Conservation (phyloP, 2,329 filamentous ascomycete species). For the Penicillium sp. region DNA sequence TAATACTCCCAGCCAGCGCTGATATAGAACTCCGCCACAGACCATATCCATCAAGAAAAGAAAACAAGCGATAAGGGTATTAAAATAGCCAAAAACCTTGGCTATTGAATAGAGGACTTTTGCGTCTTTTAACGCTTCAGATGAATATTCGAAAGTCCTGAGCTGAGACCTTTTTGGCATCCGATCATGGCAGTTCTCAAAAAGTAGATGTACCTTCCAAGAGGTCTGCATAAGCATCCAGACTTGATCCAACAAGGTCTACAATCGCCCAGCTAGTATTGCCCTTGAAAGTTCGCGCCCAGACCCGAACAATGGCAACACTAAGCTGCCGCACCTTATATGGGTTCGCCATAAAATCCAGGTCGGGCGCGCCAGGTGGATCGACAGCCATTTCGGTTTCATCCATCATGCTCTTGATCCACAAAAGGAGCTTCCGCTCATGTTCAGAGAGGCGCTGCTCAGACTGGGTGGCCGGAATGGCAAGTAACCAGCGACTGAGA, state of each 20-base stretch:
- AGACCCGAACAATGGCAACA: conserved; percentile 45
- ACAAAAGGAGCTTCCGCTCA: conserved; percentile 44
- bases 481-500: conserved; percentile 43
- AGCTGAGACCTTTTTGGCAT: no score
- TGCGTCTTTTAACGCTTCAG: no score
- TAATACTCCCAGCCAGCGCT: conserved; percentile 1
- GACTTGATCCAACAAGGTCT: conserved; percentile 43
- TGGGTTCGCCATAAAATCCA: conserved; percentile 41
- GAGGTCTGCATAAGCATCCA: conserved; percentile 45
- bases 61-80: conserved; percentile 14
- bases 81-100: conserved; percentile 9
- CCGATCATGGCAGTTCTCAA: no score
- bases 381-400: conserved; percentile 45
- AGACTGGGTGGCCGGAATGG: conserved; percentile 40
- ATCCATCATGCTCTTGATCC: conserved; percentile 48
- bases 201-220: conserved; percentile 25
- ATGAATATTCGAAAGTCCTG: no score
- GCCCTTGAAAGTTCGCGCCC: conserved; percentile 44
- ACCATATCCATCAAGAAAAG: conserved; percentile 19
- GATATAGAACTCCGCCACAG: conserved; percentile 22
- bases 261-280: conserved; percentile 47
- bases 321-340: conserved; percentile 43
- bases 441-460: conserved; percentile 44
- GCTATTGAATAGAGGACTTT: no score
- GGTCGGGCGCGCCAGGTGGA: conserved; percentile 34